Base-by-base conservation (phyloP, 768 basidiomycete genomes). In the Kwoniella europaea region DNA sequence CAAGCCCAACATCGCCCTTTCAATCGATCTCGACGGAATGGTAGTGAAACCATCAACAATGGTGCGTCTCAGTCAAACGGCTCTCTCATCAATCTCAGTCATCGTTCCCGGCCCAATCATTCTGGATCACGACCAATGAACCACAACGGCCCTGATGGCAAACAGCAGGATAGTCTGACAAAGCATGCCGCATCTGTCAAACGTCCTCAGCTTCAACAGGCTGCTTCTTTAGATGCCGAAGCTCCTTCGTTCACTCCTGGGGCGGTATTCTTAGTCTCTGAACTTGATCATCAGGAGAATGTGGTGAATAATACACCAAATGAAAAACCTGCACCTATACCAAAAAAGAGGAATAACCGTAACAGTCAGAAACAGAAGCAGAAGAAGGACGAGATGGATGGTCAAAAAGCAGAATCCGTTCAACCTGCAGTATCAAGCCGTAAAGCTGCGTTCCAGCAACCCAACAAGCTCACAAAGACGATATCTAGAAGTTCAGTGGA, bases 361-460 rank as follows among this genome's bases (percentile, higher is more conserved):
- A 46, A 63, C 7, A 42, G n/a, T 52, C 18, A 56, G 9, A 50
- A 65, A 16, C 35, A 18, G 42, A 69, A 56, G 53, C 10, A 10
- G n/a, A 9, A 6, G 35, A n/a, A 46, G 42, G 42, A 59, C 9
- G 53, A 16, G 22, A 44, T 46, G 10, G n/a, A 20, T 4, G 63
- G 35, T 24, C 41, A n/a, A 50, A 9, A 9, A n/a, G 54, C 1
- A 24, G 55, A 20, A 18, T 43, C 20, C 2, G 43, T 35, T 60
- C 68, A 56, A 29, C 13, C 53, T 13, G 41, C 65, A 54, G 50
- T 68, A 7, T 72, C 74, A 1, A 68, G 62, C 41, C 68, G 78
- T 4, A 72, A 73, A 57, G 79, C 79, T 1, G 79, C 79, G 1
- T 77, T 80, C 29, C 73, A 76, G n/a, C 68, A 73, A 60, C 61